Conservation (phyloP, 2,329 filamentous ascomycete genomes). For the Paracoccidioides brasiliensis region DNA sequence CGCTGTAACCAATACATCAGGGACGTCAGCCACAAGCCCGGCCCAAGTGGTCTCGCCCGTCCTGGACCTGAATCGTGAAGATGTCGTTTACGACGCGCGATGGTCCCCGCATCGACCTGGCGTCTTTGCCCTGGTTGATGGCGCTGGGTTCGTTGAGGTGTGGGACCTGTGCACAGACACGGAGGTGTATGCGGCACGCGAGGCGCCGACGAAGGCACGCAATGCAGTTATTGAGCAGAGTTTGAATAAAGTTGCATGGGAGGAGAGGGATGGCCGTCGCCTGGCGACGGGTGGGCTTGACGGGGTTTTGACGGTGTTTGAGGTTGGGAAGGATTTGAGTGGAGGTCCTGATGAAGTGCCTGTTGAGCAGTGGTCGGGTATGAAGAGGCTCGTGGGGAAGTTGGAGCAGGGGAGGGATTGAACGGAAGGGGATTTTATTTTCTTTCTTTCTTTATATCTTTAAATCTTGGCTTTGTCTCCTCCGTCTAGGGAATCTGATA, state of each 20-base stretch:
- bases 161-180: slow-evolving; percentile 91
- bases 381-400: slow-evolving; percentile 76
- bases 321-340: slow-evolving; percentile 59
- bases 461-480: not conserved
- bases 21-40: slow-evolving; percentile 21
- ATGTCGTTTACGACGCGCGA: slow-evolving; percentile 88
- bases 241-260: slow-evolving; percentile 90
- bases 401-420: slow-evolving; percentile 44
- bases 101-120: slow-evolving; percentile 93
- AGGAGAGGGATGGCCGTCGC: slow-evolving; percentile 72
- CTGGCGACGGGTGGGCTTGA: slow-evolving; percentile 87
- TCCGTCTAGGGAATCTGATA: too few relatives aligned
- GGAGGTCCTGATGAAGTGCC: slow-evolving; percentile 74
- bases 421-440: slow-evolving; percentile 1
- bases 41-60: slow-evolving; percentile 53
- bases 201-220: slow-evolving; percentile 52
- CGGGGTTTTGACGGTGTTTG: slow-evolving; percentile 80
- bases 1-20: slow-evolving; percentile 26
- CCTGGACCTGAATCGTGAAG: slow-evolving; percentile 83
- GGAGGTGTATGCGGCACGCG: slow-evolving; percentile 77
- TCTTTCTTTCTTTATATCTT: not conserved
- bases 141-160: slow-evolving; percentile 78
- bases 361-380: slow-evolving; percentile 80
- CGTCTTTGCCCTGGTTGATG: slow-evolving; percentile 89
- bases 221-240: slow-evolving; percentile 64